Base-by-base conservation (phyloP, 2,329 filamentous ascomycete species). In the Lasiodiplodia sp. region DNA sequence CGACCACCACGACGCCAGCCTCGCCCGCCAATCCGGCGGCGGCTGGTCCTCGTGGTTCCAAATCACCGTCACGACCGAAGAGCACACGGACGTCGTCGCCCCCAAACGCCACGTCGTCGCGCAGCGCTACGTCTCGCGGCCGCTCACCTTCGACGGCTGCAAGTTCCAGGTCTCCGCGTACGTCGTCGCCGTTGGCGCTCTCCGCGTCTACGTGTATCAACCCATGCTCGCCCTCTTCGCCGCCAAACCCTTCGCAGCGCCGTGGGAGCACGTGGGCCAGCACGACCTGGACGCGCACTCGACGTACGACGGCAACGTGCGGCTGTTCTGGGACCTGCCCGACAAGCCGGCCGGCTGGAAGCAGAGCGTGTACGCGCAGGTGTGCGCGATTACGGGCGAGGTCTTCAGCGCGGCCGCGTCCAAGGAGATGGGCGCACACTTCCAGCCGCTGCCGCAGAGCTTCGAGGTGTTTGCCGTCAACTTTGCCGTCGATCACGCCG, bases 131-230 rank as follows among this genome's bases (percentile, higher is more conserved):
- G 95, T 98, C 74, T 88, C 96, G 78, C 92, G 91, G 1, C 94
- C 95, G 0, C 86, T 98, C 2, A 86, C 97, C 12, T 82, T 95
- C n/a, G 86, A 86, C 40, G 84, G 85, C 69, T 88, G 92, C 71
- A 99, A 99, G 80, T 99, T 98, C 82, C 96, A 99, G 81, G 93
- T 99, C 75, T 87, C 96, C 53, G 92, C 92, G 1, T 99, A 99
- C 80, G 92, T 97, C 31, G 86, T 97, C 69, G 92, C 93, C 65
- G 85, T 90, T 1, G 94, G 94, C 55, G 88, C 90, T 1, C 84
- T 99, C 14, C 86, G 89, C 70, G 88, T 98, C 66, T 94, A 92
- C 81, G 92, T 98, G 72, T 97, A 96, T 86, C 88, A 84, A 73
- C 89, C 90, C 70, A 97, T 98, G 94, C 90, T 99, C 10, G 94